These are phyloP conservation scores for Clathrus columnatus DNA, from an alignment of 768 basidiomycete species.

Conservation along the genomic window DNA sequence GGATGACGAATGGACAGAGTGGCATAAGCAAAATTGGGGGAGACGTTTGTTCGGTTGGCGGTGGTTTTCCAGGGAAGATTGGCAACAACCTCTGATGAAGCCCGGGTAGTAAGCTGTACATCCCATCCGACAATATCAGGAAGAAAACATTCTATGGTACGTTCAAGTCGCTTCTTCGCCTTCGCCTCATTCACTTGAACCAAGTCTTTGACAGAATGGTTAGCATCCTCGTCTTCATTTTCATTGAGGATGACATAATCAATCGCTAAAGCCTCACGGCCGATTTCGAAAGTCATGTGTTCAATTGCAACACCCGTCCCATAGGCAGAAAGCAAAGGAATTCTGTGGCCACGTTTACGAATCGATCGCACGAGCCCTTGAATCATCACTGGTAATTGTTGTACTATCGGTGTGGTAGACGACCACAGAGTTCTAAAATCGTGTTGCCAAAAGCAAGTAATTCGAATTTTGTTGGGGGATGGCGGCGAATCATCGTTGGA, in stretches of 20 bases:
- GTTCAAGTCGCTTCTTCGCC: conserved; percentile 60
- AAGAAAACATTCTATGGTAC: conserved; percentile 75
- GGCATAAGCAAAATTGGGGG: conserved; percentile 33
- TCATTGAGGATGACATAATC: conserved; percentile 80
- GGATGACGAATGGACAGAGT: conserved; percentile 63
- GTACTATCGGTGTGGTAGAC: conserved; percentile 54
- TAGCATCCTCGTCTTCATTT: conserved; percentile 42
- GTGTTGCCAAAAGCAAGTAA: conserved; percentile 94
- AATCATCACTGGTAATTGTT: conserved; percentile 81
- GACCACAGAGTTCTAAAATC: conserved; percentile 85
- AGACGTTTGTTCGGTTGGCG: conserved; percentile 37
- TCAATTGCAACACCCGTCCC: conserved; percentile 79
- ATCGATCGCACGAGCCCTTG: conserved; percentile 78
- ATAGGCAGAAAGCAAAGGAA: conserved; percentile 69
- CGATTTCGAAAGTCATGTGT: conserved; percentile 68
- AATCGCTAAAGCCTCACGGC: conserved; percentile 71
- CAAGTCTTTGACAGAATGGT: conserved; percentile 32
- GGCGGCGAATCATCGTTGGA: conserved; percentile 11
- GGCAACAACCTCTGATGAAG: conserved; percentile 64
- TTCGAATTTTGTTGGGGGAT: conserved; percentile 43
- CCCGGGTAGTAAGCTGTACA: conserved; percentile 66
- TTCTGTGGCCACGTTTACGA: conserved; percentile 59
- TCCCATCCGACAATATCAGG: conserved; percentile 80
- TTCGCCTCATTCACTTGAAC: conserved; percentile 57
- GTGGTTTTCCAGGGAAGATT: conserved; percentile 64